A percentile compares a stretch with the other conserved stretches of the same genome.
phyloP scores from a whole-genome alignment of 1,139 yeast species.

The Scheffersomyces lignicola region DNA sequence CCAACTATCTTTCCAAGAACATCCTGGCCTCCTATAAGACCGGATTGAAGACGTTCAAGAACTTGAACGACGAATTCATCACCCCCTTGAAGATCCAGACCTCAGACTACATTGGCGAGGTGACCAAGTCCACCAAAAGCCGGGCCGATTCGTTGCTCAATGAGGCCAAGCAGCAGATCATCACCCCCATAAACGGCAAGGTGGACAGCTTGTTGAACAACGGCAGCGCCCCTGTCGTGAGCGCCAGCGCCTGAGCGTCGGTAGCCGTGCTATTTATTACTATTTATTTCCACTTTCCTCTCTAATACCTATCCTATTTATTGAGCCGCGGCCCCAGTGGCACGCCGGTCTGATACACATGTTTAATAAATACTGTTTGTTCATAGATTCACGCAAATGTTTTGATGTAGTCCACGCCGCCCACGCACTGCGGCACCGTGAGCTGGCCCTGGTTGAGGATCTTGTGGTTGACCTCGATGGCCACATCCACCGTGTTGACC shows the following conservation, averaged over 20 bases:
- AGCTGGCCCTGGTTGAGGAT: slow-evolving; percentile 54
- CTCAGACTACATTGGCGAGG: slow-evolving; percentile 38
- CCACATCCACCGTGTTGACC: slow-evolving; percentile 66
- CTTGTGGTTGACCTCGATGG: slow-evolving; percentile 49
- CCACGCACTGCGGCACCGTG: slow-evolving; percentile 84
- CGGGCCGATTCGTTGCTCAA: slow-evolving; percentile 37
- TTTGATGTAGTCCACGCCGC: slow-evolving; percentile 53
- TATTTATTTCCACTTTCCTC: neutral
- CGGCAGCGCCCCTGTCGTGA: slow-evolving; percentile 11
- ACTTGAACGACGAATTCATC: slow-evolving; percentile 37
- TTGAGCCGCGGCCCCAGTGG: neutral
- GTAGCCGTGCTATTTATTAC: neutral
- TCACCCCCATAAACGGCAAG: slow-evolving; percentile 9
- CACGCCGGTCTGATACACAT: neutral
- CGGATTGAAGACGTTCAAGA: slow-evolving; percentile 32
- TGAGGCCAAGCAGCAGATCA: slow-evolving; percentile 29
- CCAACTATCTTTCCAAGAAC: slow-evolving; percentile 24
- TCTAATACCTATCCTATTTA: neutral
- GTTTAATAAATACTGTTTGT: neutral
- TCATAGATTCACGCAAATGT: slow-evolving; percentile 15
- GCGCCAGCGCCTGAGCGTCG: slow-evolving; percentile 19
- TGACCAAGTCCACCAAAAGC: slow-evolving; percentile 33
- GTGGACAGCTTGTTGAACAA: slow-evolving; percentile 14
- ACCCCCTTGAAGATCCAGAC: slow-evolving; percentile 45
- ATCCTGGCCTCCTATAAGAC: slow-evolving; percentile 39